Conservation (phyloP, 148 eudicot species). For the Hydrangea macrophylla region DNA sequence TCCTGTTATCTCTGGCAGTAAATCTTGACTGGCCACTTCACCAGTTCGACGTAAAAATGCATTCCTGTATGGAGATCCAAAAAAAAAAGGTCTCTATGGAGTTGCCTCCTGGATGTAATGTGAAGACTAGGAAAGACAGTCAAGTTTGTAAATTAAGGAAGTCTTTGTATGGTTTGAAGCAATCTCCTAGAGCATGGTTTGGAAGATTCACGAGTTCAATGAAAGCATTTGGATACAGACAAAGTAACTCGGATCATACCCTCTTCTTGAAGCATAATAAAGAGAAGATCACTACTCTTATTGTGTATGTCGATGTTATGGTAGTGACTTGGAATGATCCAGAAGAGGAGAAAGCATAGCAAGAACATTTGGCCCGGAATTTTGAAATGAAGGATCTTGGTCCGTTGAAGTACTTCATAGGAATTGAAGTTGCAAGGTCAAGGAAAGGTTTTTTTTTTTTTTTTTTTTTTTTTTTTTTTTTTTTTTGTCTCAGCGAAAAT, state of each 20-base stretch:
- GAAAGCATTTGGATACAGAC: background rate
- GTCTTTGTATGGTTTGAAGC: too few relatives aligned
- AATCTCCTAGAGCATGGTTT: background rate
- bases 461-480: too few relatives aligned
- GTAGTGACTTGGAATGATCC: too few relatives aligned
- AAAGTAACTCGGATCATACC: background rate
- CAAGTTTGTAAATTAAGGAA: background rate
- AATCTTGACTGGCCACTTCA: background rate
- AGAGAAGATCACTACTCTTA: background rate
- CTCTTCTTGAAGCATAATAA: slow-evolving; percentile 4
- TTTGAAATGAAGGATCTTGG: slow-evolving; percentile 1
- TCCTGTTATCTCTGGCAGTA: background rate
- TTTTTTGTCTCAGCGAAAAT: too few relatives aligned
- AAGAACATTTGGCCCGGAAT: too few relatives aligned
- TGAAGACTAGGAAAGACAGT: background rate
- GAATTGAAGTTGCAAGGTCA: background rate
- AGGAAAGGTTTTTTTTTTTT: background rate
- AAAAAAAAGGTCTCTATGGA: background rate
- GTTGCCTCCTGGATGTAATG: background rate
- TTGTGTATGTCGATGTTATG: too few relatives aligned
- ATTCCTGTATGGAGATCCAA: too few relatives aligned
- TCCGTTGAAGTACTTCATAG: background rate
- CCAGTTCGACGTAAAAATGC: too few relatives aligned
- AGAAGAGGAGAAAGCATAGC: too few relatives aligned
- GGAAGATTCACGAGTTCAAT: background rate